Conservation (phyloP, 2,329 filamentous ascomycete genomes). For the Aulographum hederae region DNA sequence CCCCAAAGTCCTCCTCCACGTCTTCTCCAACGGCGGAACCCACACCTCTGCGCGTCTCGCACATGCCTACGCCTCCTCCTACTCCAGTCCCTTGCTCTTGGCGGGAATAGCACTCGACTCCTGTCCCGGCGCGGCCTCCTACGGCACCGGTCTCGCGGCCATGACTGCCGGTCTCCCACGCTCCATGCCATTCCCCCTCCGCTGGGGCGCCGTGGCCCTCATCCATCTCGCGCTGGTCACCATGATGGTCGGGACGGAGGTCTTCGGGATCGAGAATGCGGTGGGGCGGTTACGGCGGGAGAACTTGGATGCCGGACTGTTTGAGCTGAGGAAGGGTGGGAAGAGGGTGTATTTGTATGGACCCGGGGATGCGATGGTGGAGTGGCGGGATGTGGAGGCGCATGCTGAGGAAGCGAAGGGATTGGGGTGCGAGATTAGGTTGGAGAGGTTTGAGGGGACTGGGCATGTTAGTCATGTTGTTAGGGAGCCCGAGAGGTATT, state of each 20-base stretch:
- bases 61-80: conserved; percentile 4
- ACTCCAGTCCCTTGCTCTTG: too few relatives aligned
- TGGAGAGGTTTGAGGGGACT: conserved; percentile 37
- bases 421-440: conserved; percentile 30
- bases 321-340: conserved; percentile 11
- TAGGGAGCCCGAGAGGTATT: conserved; percentile 38
- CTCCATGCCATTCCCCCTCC: conserved; percentile 3
- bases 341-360: conserved; percentile 40
- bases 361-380: conserved; percentile 37
- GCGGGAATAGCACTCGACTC: conserved; percentile 12
- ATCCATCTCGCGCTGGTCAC: conserved; percentile 1
- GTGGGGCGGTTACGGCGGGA: conserved; percentile 1
- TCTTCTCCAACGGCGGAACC: conserved; percentile 17
- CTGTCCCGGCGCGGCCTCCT: conserved; percentile 8
- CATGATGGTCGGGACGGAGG: neutral
- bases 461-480: conserved; percentile 44
- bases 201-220: conserved; percentile 1
- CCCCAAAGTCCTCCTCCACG: conserved; percentile 11
- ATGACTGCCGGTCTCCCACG: conserved; percentile 7
- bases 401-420: conserved; percentile 30
- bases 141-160: conserved; percentile 6
- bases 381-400: conserved; percentile 34
- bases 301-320: conserved; percentile 2
- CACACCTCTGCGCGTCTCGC: conserved; percentile 10
- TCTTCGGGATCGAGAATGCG: conserved; percentile 1